These are phyloP conservation scores for Grosmannia serpens DNA, from an alignment of 2,329 filamentous ascomycete species.

Conservation along the genomic window DNA sequence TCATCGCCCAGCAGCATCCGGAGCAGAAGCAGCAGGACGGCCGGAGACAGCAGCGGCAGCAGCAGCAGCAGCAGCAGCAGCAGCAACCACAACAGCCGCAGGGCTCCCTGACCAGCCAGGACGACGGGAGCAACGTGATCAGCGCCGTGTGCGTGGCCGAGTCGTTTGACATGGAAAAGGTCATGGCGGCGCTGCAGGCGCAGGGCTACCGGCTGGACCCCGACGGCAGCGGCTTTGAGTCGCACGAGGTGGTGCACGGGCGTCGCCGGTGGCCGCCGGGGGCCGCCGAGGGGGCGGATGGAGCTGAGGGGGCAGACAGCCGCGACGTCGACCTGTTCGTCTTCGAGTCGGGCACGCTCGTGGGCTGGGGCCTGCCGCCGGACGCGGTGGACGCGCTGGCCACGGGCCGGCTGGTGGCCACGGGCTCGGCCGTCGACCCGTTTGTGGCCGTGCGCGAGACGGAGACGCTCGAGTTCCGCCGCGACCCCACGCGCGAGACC, in stretches of 20 bases:
- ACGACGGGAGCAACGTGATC: slow-evolving; percentile 32
- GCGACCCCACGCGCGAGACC: slow-evolving; percentile 60
- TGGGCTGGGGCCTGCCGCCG: slow-evolving; percentile 79
- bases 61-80: neutral
- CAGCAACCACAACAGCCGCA: neutral
- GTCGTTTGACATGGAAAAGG: slow-evolving; percentile 51
- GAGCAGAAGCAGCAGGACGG: slow-evolving; percentile 8
- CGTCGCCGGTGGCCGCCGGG: slow-evolving; percentile 23
- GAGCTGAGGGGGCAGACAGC: too few relatives aligned
- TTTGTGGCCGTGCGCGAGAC: slow-evolving; percentile 64
- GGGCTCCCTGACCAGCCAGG: neutral
- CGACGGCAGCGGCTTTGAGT: slow-evolving; percentile 48
- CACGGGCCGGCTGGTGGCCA: slow-evolving; percentile 60
- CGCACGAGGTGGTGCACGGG: slow-evolving; percentile 52
- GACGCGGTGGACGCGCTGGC: slow-evolving; percentile 59
- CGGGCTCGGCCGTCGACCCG: slow-evolving; percentile 52
- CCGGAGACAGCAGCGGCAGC: neutral
- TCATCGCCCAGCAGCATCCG: slow-evolving; percentile 63
- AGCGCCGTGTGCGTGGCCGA: slow-evolving; percentile 52
- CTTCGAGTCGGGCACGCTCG: slow-evolving; percentile 87
- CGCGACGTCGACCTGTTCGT: slow-evolving; percentile 82
- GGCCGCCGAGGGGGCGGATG: neutral
- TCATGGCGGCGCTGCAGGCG: slow-evolving; percentile 42
- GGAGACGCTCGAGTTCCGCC: slow-evolving; percentile 79
- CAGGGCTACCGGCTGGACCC: slow-evolving; percentile 53